Evolutionary conservation across 1,284 basidiomycete genomes (phyloP), one percentile per base, ranked within the genome.

Genomic region (Marasmius oreades): DNA sequence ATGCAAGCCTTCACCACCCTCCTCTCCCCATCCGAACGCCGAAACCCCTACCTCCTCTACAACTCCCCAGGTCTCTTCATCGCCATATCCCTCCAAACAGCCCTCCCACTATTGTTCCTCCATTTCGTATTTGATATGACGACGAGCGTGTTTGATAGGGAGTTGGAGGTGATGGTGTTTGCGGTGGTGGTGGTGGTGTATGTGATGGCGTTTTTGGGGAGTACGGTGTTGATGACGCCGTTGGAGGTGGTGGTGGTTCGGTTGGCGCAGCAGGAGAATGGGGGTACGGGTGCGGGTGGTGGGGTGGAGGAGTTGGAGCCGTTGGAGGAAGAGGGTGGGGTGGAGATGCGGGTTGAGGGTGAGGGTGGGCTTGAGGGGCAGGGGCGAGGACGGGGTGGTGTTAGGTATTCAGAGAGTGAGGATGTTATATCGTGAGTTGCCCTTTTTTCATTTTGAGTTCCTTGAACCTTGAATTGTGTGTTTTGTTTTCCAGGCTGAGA

Each of bases 161-260:
- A 24, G 20, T 18, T 46, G 16, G 23, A n/a, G 11, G 28, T 53
- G 22, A n/a, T 12, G n/a, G 3, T 36, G 24, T 53, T 45, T 42
- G 22, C 43, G 1, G 23, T 31, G n/a, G 23, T 23, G 23, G 28
- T 39, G 14, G 37, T 53, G 39, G 14, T 53, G 8, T 39, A 31
- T 16, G 37, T 53, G n/a, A 42, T 44, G 14, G 39, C 42, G 5
- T 53, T 53, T 34, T n/a, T 53, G 22, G 52, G 24, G 23, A 44
- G 44, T 23, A 53, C 52, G n/a, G 43, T 53, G 11, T 18, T 53
- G 16, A 28, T 53, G 7, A 53, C 52, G 11, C 52, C 52, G 18
- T 18, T 53, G 12, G 44, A 46, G 20, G 52, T 53, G 39, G 33
- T 53, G 3, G 23, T 23, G 11, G 43, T 28, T 10, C 5, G 52